Evolutionary conservation across 2,329 filamentous ascomycete species (phyloP).

Genomic region (Alternaria dauci): DNA sequence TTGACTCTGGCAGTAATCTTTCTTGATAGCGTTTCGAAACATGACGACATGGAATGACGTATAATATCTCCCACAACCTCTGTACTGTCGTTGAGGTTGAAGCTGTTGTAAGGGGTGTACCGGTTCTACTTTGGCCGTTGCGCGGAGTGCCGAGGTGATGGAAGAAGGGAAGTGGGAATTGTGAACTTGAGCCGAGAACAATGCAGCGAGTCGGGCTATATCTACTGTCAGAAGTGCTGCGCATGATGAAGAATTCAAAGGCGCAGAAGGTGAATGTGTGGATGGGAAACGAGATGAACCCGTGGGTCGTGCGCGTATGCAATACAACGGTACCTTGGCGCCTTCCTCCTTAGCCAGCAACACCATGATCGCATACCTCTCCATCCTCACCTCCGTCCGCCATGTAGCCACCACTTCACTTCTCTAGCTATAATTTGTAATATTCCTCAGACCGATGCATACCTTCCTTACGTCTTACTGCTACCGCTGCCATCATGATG

Average conservation of each 20-base stretch:
- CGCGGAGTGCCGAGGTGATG: background rate
- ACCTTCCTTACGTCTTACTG: conserved; percentile 13
- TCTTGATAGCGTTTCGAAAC: conserved; percentile 5
- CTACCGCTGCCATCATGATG: conserved; percentile 35
- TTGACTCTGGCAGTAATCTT: background rate
- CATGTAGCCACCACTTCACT: conserved; percentile 30
- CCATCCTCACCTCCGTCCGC: conserved; percentile 15
- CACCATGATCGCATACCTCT: conserved; percentile 21
- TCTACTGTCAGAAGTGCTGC: background rate
- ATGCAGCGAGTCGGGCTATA: background rate
- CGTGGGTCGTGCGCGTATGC: conserved; percentile 28
- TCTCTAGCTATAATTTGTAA: conserved; percentile 36
- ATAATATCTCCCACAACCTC: background rate
- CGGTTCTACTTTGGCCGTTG: background rate
- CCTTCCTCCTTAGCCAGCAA: conserved; percentile 22
- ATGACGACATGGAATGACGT: background rate
- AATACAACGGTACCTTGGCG: conserved; percentile 27
- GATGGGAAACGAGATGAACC: background rate
- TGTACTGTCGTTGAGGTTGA: background rate
- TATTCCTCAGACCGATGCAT: conserved; percentile 34
- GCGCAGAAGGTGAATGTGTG: background rate
- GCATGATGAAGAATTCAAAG: background rate
- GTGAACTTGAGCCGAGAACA: background rate
- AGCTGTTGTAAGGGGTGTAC: background rate
- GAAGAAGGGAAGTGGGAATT: background rate